Evolutionary conservation across 768 basidiomycete genomes (phyloP).

Genomic region (Boletus tomentosulus): DNA sequence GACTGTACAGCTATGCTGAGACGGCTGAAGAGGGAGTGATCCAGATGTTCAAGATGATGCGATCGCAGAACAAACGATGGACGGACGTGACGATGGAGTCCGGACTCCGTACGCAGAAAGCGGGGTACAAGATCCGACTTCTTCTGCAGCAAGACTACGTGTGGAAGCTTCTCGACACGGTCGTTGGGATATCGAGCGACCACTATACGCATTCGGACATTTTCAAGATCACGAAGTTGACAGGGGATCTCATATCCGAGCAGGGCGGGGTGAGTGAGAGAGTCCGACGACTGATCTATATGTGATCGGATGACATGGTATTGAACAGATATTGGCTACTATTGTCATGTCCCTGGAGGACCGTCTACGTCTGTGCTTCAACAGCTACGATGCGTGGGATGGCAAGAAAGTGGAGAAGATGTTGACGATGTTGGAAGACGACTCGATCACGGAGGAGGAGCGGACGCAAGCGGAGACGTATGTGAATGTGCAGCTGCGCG

Average conservation of each 20-base stretch:
- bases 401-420: not conserved
- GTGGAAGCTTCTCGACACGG: not conserved
- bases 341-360: not conserved
- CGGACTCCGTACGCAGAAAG: not conserved
- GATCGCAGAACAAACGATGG: too few species aligned
- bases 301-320: too few species aligned
- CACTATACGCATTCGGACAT: not conserved
- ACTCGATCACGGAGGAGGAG: not conserved
- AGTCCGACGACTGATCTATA: too few species aligned
- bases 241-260: not conserved
- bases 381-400: not conserved
- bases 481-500: not conserved
- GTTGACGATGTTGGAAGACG: not conserved
- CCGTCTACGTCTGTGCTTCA: not conserved
- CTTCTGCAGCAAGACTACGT: not conserved
- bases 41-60: not conserved
- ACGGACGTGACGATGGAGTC: too few species aligned
- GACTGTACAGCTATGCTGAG: not conserved
- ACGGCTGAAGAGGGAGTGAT: not conserved
- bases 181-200: not conserved
- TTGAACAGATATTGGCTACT: not conserved
- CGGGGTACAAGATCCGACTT: not conserved
- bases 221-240: not conserved
- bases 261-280: not conserved
- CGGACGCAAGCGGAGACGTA: too few species aligned